Conservation (phyloP, 2,329 filamentous ascomycete species). For the Neofusicoccum cordaticola region DNA sequence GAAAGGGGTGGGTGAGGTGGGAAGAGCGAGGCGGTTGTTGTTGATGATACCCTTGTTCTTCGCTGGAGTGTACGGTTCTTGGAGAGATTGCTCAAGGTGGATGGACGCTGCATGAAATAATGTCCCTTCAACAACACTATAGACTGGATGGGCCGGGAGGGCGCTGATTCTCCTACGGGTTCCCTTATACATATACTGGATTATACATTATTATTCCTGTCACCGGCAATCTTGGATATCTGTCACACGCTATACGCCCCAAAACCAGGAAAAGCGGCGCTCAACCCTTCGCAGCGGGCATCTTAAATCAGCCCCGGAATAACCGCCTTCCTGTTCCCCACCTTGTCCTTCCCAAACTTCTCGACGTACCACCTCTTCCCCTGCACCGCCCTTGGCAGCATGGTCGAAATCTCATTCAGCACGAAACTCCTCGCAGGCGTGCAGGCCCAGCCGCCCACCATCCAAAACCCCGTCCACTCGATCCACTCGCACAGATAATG, state of each 20-base stretch:
- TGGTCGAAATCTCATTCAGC: conserved; percentile 82
- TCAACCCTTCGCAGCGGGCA: background rate
- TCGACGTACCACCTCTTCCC: conserved; percentile 84
- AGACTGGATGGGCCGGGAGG: background rate
- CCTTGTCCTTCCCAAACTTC: conserved; percentile 81
- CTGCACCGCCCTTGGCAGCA: conserved; percentile 80
- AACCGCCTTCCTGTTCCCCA: conserved; percentile 72
- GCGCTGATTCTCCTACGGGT: background rate
- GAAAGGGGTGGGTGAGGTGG: background rate
- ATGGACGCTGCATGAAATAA: background rate
- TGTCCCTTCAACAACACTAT: background rate
- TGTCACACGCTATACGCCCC: background rate
- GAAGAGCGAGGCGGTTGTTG: background rate
- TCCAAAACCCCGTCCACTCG: conserved; percentile 88
- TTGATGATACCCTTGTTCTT: conserved; percentile 19
- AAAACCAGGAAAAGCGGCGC: background rate
- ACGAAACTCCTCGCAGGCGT: conserved; percentile 78
- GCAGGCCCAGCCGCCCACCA: conserved; percentile 65
- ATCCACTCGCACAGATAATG: conserved; percentile 98
- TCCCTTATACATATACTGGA: background rate
- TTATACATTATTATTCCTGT: background rate
- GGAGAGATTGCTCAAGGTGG: background rate
- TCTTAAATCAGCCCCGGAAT: conserved; percentile 56
- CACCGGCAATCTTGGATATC: background rate
- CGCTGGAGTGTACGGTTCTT: background rate